phyloP scores from a whole-genome alignment of 768 basidiomycete genomes.

The Rhodotorula paludigena region DNA sequence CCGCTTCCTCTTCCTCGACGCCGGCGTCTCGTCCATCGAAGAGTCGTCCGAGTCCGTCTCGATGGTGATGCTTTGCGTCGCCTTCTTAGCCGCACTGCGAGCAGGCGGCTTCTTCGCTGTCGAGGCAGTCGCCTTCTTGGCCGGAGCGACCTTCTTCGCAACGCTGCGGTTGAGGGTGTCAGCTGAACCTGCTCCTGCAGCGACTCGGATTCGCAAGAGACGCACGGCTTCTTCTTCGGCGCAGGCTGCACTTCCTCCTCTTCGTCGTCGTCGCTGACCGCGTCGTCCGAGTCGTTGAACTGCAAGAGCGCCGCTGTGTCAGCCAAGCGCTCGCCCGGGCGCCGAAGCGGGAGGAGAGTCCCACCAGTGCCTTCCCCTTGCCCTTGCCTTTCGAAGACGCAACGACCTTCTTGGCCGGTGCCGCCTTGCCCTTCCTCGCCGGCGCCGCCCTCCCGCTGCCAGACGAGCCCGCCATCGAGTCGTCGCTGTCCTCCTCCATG shows the following conservation, averaged over 20 bases:
- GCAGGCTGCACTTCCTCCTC: conserved; percentile 17
- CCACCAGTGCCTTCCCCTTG: conserved; percentile 13
- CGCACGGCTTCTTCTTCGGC: conserved; percentile 27
- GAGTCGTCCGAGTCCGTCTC: conserved; percentile 19
- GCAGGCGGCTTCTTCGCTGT: conserved; percentile 14
- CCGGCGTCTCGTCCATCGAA: conserved; percentile 9
- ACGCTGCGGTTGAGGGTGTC: not conserved
- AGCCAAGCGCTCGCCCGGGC: not conserved
- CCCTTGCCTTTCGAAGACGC: not conserved
- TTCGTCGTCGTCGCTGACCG: conserved; percentile 7
- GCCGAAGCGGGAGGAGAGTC: not conserved
- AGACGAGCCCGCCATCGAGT: conserved; percentile 14
- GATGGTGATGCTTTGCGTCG: conserved; percentile 2
- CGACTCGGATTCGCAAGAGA: not conserved
- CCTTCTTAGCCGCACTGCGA: conserved; percentile 9
- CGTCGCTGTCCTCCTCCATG: conserved; percentile 26
- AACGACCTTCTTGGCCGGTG: conserved; percentile 12
- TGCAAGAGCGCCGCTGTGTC: not conserved
- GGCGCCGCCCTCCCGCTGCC: not conserved
- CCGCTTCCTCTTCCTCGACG: conserved; percentile 12
- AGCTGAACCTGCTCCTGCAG: not conserved
- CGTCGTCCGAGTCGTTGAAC: conserved; percentile 27
- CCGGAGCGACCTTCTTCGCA: conserved; percentile 9
- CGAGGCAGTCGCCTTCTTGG: conserved; percentile 10
- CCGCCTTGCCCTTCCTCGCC: conserved; percentile 5